A percentile compares a stretch with the other conserved stretches of the same genome.
These are phyloP conservation scores for Posidonia australis DNA, from an alignment of 106 monocot genomes.

Conservation along the genomic window DNA sequence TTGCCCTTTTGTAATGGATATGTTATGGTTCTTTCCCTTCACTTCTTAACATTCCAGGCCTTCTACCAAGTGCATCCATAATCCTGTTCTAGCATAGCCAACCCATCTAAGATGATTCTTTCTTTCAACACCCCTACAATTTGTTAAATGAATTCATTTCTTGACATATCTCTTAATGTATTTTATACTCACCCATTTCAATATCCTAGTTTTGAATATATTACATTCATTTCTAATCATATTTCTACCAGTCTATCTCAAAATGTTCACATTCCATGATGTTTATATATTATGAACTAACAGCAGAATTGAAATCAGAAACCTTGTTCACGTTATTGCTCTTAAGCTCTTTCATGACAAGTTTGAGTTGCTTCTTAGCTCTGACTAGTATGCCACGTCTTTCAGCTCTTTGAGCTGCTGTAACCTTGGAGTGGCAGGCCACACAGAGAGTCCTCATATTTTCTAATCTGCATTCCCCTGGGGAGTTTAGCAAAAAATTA, in stretches of 20 bases:
- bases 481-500: background rate
- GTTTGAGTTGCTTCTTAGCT: slow-evolving; percentile 61
- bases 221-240: background rate
- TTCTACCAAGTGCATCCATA: no score
- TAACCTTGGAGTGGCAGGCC: slow-evolving; percentile 84
- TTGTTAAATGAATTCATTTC: no score
- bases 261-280: background rate
- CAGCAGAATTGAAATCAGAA: background rate
- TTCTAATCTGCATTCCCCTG: slow-evolving; percentile 88
- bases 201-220: background rate
- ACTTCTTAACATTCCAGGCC: no score
- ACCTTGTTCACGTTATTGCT: background rate
- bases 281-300: no score
- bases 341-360: slow-evolving; percentile 32
- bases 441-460: slow-evolving; percentile 98
- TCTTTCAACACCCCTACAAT: no score
- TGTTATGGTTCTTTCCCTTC: no score
- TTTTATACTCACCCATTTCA: no score
- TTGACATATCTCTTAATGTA: no score
- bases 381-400: slow-evolving; percentile 15
- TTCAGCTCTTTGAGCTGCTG: slow-evolving; percentile 52
- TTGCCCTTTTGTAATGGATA: no score
- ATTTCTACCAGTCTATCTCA: background rate
- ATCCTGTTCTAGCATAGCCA: no score
- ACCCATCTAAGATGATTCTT: no score